A percentile compares a stretch with the other conserved stretches of the same genome.
Conservation (phyloP, 257 asterid genomes). For the Solanum chilense region DNA sequence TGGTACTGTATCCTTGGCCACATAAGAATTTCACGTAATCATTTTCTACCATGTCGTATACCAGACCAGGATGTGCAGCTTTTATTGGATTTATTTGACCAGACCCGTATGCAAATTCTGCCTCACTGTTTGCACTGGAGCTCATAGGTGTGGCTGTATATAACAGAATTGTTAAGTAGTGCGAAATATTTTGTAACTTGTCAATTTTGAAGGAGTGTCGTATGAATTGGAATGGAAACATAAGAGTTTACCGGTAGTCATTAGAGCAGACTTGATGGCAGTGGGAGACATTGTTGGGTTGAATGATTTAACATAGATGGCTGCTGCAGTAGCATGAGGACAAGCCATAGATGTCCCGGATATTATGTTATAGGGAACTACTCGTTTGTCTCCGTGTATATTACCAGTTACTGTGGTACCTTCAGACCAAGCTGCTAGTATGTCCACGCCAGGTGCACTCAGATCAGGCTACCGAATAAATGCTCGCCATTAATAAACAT, state of each 20-base stretch:
- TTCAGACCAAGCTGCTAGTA: constrained; percentile 66
- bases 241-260: constrained; percentile 45
- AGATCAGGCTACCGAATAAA: constrained; percentile 42
- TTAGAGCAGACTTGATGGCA: constrained; percentile 59
- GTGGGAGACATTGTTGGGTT: constrained; percentile 66
- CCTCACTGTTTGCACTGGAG: constrained; percentile 21
- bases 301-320: constrained; percentile 54
- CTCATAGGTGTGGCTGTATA: constrained; percentile 36
- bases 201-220: not conserved
- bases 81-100: constrained; percentile 60
- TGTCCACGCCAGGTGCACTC: constrained; percentile 62
- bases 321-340: constrained; percentile 65
- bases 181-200: not conserved
- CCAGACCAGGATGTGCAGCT: constrained; percentile 48
- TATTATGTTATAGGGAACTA: constrained; percentile 38
- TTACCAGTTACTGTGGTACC: constrained; percentile 27
- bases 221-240: not conserved
- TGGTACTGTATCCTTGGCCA: constrained; percentile 56
- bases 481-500: not conserved
- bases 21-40: constrained; percentile 57
- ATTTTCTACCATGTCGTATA: constrained; percentile 37
- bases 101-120: constrained; percentile 59
- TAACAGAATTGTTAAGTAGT: not conserved
- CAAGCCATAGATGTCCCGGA: constrained; percentile 73
- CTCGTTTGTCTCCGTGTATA: constrained; percentile 20